A percentile compares a stretch with the other conserved stretches of the same genome.
Evolutionary conservation across 306 rosid genomes (phyloP).

Genomic region (Fagus crenata): DNA sequence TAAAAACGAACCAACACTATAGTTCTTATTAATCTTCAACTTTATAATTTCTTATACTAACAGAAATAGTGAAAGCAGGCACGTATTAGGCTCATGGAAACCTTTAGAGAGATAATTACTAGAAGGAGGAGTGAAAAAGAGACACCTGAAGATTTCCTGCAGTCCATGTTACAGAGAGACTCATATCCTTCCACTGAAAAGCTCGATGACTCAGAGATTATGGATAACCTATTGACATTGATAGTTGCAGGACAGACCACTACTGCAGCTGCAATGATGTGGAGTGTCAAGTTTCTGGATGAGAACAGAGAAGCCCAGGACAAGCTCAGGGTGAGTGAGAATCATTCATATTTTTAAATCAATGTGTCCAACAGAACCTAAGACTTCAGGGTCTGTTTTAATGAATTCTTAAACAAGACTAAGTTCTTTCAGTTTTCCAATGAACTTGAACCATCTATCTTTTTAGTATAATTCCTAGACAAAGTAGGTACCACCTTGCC

Average conservation of each 20-base stretch:
- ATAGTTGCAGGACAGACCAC: slow-evolving; percentile 72
- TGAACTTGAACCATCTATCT: background rate
- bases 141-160: slow-evolving; percentile 49
- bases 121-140: slow-evolving; percentile 55
- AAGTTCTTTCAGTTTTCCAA: background rate
- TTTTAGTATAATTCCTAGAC: background rate
- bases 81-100: slow-evolving; percentile 54
- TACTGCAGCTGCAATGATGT: slow-evolving; percentile 78
- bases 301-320: slow-evolving; percentile 57
- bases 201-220: slow-evolving; percentile 63
- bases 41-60: slow-evolving; percentile 24
- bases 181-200: slow-evolving; percentile 45
- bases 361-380: background rate
- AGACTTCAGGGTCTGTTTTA: background rate
- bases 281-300: slow-evolving; percentile 71
- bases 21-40: background rate
- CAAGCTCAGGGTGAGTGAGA: slow-evolving; percentile 62
- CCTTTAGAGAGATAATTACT: slow-evolving; percentile 49
- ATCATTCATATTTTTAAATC: background rate
- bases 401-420: no score
- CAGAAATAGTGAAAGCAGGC: slow-evolving; percentile 44
- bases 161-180: slow-evolving; percentile 58
- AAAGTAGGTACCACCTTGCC: background rate
- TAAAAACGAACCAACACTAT: no score
- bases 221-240: slow-evolving; percentile 68